These are phyloP conservation scores for Phytophthora pistaciae DNA, from an alignment of 352 stramenopile species.

Conservation along the genomic window DNA sequence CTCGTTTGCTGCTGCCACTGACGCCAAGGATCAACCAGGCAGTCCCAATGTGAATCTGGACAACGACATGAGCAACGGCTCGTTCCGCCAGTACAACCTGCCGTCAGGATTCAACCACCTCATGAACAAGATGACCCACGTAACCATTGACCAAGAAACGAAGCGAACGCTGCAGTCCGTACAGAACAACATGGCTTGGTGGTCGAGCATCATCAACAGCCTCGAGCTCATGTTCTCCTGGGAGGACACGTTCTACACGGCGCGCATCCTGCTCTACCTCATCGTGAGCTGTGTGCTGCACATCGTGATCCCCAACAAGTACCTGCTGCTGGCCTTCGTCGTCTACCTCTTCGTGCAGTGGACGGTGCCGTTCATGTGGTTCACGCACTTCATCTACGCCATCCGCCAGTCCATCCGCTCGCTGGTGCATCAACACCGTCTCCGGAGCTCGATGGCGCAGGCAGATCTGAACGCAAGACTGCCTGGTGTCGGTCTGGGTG, in stretches of 20 bases:
- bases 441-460: slow-evolving; percentile 68
- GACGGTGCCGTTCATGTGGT: slow-evolving; percentile 83
- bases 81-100: slow-evolving; percentile 84
- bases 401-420: slow-evolving; percentile 75
- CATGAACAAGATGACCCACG: slow-evolving; percentile 92
- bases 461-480: slow-evolving; percentile 54
- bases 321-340: slow-evolving; percentile 76
- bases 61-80: slow-evolving; percentile 47
- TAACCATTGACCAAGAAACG: slow-evolving; percentile 86
- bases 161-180: slow-evolving; percentile 86
- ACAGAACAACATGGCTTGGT: slow-evolving; percentile 92
- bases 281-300: slow-evolving; percentile 89
- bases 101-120: slow-evolving; percentile 86
- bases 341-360: slow-evolving; percentile 85
- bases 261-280: slow-evolving; percentile 81
- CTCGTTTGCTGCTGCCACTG: slow-evolving; percentile 64
- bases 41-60: slow-evolving; percentile 27
- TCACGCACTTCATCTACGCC: slow-evolving; percentile 73
- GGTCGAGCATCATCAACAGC: slow-evolving; percentile 83
- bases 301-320: slow-evolving; percentile 89
- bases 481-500: slow-evolving; percentile 44
- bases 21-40: slow-evolving; percentile 52
- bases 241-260: slow-evolving; percentile 90
- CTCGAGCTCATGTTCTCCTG: slow-evolving; percentile 91
- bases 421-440: slow-evolving; percentile 80